These are phyloP conservation scores for Salix caprea DNA, from an alignment of 345 rosid genomes.

Conservation along the genomic window DNA sequence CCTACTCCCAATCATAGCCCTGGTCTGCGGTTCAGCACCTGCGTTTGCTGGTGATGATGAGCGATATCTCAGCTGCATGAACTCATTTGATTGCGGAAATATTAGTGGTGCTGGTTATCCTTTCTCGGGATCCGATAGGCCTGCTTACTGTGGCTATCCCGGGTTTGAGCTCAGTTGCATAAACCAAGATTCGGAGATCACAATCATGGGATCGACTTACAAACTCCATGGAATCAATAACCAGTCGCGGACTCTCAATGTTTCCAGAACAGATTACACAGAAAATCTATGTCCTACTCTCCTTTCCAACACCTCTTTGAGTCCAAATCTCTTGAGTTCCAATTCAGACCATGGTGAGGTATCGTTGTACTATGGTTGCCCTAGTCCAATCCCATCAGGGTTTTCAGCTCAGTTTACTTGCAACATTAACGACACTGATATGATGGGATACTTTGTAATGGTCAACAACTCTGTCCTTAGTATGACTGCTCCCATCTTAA, in stretches of 20 bases:
- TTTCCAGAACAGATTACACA: constrained; percentile 25
- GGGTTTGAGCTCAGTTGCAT: constrained; percentile 22
- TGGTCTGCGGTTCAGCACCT: too few relatives aligned
- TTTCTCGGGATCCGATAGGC: not conserved
- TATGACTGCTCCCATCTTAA: not conserved
- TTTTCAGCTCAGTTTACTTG: not conserved
- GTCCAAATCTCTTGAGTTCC: not conserved
- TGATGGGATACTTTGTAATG: constrained; percentile 2
- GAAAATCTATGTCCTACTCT: constrained; percentile 12
- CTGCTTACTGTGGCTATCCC: constrained; percentile 32
- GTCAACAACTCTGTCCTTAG: not conserved
- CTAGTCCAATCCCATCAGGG: not conserved
- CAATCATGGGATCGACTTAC: not conserved
- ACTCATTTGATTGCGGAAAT: too few relatives aligned
- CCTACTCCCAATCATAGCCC: not conserved
- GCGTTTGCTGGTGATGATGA: constrained; percentile 3
- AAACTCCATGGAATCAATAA: constrained; percentile 14
- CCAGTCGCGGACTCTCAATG: not conserved
- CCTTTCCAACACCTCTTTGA: not conserved
- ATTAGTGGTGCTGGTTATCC: too few relatives aligned
- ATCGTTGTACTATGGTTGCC: constrained; percentile 1
- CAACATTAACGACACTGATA: too few relatives aligned
- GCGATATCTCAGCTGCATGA: too few relatives aligned
- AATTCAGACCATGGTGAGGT: not conserved
- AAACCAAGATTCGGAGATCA: not conserved